These are phyloP conservation scores for Nakataea oryzae DNA, from an alignment of 2,329 filamentous ascomycete genomes.

Conservation along the genomic window DNA sequence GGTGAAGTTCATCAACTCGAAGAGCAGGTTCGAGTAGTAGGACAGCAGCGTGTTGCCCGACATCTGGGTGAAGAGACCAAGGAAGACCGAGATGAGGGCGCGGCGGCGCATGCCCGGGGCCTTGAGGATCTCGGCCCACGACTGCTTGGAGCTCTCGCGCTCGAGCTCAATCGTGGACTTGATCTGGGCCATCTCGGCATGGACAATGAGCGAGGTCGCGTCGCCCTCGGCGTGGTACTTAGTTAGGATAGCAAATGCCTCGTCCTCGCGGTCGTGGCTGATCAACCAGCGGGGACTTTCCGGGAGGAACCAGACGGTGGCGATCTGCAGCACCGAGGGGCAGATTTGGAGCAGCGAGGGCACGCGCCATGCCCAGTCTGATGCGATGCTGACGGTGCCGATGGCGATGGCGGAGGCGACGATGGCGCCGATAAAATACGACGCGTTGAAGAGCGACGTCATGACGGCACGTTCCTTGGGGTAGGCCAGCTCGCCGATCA, in stretches of 20 bases:
- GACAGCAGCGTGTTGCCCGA: constrained; percentile 39
- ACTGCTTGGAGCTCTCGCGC: constrained; percentile 5
- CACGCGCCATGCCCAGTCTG: constrained; percentile 28
- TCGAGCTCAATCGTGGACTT: constrained; percentile 3
- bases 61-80: constrained; percentile 44
- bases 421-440: constrained; percentile 40
- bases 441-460: constrained; percentile 48
- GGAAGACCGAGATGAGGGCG: constrained; percentile 33
- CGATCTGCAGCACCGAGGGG: constrained; percentile 6
- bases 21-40: constrained; percentile 37
- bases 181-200: constrained; percentile 7
- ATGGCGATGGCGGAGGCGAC: constrained; percentile 36
- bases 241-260: constrained; percentile 7
- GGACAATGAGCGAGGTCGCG: constrained; percentile 4
- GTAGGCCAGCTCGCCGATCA: constrained; percentile 50
- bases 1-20: constrained; percentile 33
- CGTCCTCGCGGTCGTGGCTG: constrained; percentile 6
- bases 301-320: constrained; percentile 7
- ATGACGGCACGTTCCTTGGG: constrained; percentile 50
- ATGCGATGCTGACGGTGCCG: constrained; percentile 26
- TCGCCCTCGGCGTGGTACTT: constrained; percentile 8
- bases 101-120: constrained; percentile 27
- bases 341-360: constrained; percentile 28
- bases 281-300: constrained; percentile 9
- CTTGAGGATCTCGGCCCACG: constrained; percentile 5